Conservation (phyloP, 169 alveolate genomes). For the Plasmodium fragile region DNA sequence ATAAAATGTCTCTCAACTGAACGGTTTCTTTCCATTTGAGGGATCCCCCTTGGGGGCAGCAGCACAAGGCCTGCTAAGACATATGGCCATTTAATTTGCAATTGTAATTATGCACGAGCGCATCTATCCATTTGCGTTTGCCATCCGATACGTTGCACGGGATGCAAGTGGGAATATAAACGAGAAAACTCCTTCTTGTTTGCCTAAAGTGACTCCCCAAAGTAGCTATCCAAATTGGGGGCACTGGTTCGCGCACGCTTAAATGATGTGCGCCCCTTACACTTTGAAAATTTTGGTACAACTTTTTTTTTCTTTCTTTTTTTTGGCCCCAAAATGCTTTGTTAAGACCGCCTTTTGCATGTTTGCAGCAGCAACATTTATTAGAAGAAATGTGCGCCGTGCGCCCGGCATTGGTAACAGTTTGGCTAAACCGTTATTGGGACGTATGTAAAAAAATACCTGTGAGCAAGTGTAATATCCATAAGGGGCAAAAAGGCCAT, state of each 20-base stretch:
- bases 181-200: not conserved
- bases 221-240: not conserved
- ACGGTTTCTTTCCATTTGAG: not conserved
- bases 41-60: not conserved
- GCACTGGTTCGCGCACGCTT: not conserved
- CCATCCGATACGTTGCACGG: not conserved
- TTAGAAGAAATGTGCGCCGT: not conserved
- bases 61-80: not conserved
- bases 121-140: not conserved
- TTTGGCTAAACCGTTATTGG: not conserved
- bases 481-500: not conserved
- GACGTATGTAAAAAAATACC: not conserved
- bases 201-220: not conserved
- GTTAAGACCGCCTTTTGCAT: not conserved
- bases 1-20: not conserved
- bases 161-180: not conserved
- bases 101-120: not conserved
- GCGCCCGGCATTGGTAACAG: not conserved
- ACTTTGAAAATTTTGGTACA: not conserved
- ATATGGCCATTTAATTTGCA: not conserved
- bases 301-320: not conserved
- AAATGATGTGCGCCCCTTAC: not conserved
- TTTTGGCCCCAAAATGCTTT: not conserved
- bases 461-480: not conserved
- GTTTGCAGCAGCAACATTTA: not conserved